Conservation (phyloP, 495 filamentous ascomycete species). For the Penicillium cataractarum region DNA sequence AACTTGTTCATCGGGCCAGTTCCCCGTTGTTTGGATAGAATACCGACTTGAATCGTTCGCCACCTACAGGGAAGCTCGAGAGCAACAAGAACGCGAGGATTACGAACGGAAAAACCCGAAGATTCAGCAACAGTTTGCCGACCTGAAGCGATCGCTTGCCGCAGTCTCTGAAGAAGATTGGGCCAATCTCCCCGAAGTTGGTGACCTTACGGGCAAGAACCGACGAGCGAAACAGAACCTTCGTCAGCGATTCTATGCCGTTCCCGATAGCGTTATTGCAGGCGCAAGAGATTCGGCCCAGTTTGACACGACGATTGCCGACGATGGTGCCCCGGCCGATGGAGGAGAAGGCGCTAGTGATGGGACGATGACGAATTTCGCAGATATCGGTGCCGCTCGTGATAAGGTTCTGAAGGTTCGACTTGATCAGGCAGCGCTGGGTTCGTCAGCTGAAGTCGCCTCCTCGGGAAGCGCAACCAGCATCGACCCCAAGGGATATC, state of each 20-base stretch:
- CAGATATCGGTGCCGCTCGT: slow-evolving; percentile 93
- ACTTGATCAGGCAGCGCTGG: slow-evolving; percentile 84
- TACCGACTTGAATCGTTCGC: slow-evolving; percentile 74
- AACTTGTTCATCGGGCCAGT: slow-evolving; percentile 70
- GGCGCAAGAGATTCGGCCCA: slow-evolving; percentile 78
- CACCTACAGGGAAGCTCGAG: slow-evolving; percentile 90
- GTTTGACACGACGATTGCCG: slow-evolving; percentile 81
- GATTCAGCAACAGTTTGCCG: slow-evolving; percentile 97
- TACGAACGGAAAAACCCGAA: slow-evolving; percentile 98
- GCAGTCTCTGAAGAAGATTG: slow-evolving; percentile 94
- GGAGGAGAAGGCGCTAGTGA: slow-evolving; percentile 60
- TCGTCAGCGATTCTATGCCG: slow-evolving; percentile 89
- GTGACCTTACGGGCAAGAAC: slow-evolving; percentile 93
- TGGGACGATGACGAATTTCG: slow-evolving; percentile 95
- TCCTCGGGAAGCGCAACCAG: slow-evolving; percentile 78
- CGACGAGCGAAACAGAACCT: slow-evolving; percentile 80
- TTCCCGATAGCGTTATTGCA: slow-evolving; percentile 94
- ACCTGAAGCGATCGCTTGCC: slow-evolving; percentile 86
- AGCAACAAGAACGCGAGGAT: slow-evolving; percentile 85
- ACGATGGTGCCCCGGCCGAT: slow-evolving; percentile 64
- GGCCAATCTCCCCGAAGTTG: slow-evolving; percentile 93
- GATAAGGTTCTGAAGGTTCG: slow-evolving; percentile 91
- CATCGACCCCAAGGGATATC: slow-evolving; percentile 93
- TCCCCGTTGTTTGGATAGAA: slow-evolving; percentile 72
- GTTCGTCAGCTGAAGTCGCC: slow-evolving; percentile 65